These are phyloP conservation scores for Phaeomoniella chlamydospora DNA, from an alignment of 2,329 filamentous ascomycete species.

Conservation along the genomic window DNA sequence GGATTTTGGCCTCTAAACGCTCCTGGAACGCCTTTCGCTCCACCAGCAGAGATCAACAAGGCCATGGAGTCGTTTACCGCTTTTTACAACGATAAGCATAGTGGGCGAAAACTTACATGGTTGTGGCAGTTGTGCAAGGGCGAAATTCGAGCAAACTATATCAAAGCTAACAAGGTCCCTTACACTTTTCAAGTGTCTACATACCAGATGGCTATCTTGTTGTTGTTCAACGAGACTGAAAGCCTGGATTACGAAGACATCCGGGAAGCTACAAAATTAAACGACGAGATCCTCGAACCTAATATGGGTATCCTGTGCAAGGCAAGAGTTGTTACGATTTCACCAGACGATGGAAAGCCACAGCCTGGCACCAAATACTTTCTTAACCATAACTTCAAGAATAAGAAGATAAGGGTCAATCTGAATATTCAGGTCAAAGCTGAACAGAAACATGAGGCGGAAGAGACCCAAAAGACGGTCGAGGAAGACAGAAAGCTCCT, in stretches of 20 bases:
- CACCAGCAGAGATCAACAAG: slow-evolving; percentile 68
- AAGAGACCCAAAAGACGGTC: slow-evolving; percentile 97
- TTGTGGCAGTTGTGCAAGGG: slow-evolving; percentile 97
- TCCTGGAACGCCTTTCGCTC: slow-evolving; percentile 75
- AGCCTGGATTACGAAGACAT: slow-evolving; percentile 80
- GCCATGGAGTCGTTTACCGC: slow-evolving; percentile 80
- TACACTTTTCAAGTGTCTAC: slow-evolving; percentile 96
- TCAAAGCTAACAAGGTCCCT: slow-evolving; percentile 75
- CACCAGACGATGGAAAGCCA: slow-evolving; percentile 59
- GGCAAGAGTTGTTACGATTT: slow-evolving; percentile 71
- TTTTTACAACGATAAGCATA: slow-evolving; percentile 95
- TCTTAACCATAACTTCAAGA: slow-evolving; percentile 92
- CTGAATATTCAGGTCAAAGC: slow-evolving; percentile 89
- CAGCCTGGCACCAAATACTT: slow-evolving; percentile 65
- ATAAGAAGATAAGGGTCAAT: slow-evolving; percentile 96
- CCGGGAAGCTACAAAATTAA: slow-evolving; percentile 62
- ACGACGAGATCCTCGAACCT: slow-evolving; percentile 71
- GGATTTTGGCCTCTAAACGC: slow-evolving; percentile 92
- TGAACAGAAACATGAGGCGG: slow-evolving; percentile 90
- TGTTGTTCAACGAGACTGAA: slow-evolving; percentile 89
- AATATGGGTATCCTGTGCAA: slow-evolving; percentile 78
- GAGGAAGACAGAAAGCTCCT: slow-evolving; percentile 95
- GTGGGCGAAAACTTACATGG: slow-evolving; percentile 92
- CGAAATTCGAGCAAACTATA: slow-evolving; percentile 86
- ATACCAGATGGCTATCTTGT: slow-evolving; percentile 91